Percentiles rank a stretch among this genome's conserved stretches.
Evolutionary conservation across 768 basidiomycete genomes (phyloP).

Genomic region (Tricholoma saponaceum): DNA sequence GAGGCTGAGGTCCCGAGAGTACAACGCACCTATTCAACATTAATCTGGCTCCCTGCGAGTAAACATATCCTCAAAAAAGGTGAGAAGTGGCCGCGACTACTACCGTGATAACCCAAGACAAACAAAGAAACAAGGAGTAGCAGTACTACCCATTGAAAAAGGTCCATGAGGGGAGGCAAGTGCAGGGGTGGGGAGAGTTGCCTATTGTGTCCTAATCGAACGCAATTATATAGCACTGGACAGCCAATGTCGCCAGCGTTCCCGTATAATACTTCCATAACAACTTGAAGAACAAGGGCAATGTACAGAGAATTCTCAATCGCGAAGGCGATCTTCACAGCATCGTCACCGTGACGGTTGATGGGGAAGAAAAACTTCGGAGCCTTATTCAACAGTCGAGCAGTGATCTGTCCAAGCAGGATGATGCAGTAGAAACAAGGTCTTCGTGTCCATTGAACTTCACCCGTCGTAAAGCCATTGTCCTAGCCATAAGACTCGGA

Average conservation of each 20-base stretch:
- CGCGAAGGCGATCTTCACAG: not conserved
- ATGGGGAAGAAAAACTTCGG: too few species aligned
- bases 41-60: slow-evolving; percentile 4
- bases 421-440: too few species aligned
- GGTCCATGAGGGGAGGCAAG: not conserved
- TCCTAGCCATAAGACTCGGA: too few species aligned
- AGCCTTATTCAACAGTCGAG: too few species aligned
- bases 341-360: too few species aligned
- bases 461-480: too few species aligned
- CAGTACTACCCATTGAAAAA: not conserved
- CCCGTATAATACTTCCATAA: not conserved
- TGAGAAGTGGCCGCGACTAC: slow-evolving; percentile 4
- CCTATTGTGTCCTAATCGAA: not conserved
- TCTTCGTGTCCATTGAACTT: too few species aligned
- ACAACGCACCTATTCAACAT: not conserved
- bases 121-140: slow-evolving; percentile 7
- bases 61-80: slow-evolving; percentile 13
- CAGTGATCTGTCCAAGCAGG: too few species aligned
- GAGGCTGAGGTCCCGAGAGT: not conserved
- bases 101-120: slow-evolving; percentile 1
- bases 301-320: too few species aligned
- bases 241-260: not conserved
- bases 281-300: not conserved
- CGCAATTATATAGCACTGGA: not conserved
- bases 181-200: not conserved